Base-by-base conservation (phyloP, 176 grass and related monocot species). In the Rhynchospora pubera region DNA sequence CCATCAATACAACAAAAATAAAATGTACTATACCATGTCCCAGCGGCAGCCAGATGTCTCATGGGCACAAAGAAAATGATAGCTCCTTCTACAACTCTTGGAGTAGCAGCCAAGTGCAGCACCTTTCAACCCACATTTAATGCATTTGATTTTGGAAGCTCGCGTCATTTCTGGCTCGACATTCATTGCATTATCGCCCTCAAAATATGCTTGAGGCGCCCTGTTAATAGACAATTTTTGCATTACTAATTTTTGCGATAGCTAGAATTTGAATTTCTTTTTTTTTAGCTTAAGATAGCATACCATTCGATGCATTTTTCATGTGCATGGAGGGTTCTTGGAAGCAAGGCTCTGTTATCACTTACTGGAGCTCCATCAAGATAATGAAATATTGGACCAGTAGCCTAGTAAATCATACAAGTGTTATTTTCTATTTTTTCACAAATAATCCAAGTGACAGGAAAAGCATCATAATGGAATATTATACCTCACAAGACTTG, bases 261-360 rank as follows among this genome's bases (percentile, higher is more conserved):
- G n/a, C n/a, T 67, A 30, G 26, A 76, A 50, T 57, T 69, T 0
- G 13, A 69, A 52, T 30, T 71, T 66, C n/a, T n/a, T 2, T 9
- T 4, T 11, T 18, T 53, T 44, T 55, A 56, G 7, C 18, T n/a
- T 32, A 32, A 77, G 24, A 18, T 77, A 80, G 26, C 52, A 39
- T 93, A 94, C 96, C 96, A 98, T 94, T 98, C 92, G 82, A 93
- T 85, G 45, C 96, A 98, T 91, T 91, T 98, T 65, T 98, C 90
- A 74, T 98, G 96, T 5, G 91, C 90, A 87, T 98, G 92, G 24
- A 89, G 73, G 85, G 91, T 88, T 52, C 88, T 87, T n/a, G 85
- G 81, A 84, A 90, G 90, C 79, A 67, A 93, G 13, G 92, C 90
- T 91, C 87, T 84, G 46, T 83, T 69, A 77, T 84, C 84, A 55